Evolutionary conservation across 2,329 filamentous ascomycete genomes (phyloP).

Genomic region (Myrmaecium sp.): DNA sequence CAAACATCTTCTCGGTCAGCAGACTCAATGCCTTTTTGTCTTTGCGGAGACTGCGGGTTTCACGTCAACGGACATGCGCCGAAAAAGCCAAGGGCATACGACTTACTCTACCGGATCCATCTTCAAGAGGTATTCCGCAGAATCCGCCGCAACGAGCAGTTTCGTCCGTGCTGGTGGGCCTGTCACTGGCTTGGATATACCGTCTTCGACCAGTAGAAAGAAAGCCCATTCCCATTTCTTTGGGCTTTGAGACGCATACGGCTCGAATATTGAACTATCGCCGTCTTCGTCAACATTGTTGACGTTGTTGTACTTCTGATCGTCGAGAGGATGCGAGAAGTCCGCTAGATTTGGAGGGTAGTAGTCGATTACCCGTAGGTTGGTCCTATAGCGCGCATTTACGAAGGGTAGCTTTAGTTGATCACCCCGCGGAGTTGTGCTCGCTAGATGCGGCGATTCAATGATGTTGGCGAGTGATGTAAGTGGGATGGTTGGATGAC

Average conservation of each 20-base stretch:
- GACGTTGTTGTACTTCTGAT: conserved; percentile 23
- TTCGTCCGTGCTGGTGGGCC: conserved; percentile 36
- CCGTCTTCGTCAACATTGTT: conserved; percentile 30
- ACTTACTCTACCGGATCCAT: conserved; percentile 39
- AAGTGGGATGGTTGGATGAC: neutral
- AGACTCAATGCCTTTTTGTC: conserved; percentile 30
- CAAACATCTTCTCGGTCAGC: conserved; percentile 55
- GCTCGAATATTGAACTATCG: conserved; percentile 13
- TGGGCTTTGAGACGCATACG: conserved; percentile 9
- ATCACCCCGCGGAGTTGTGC: conserved; percentile 15
- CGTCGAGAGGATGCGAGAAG: conserved; percentile 39
- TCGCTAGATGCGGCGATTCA: conserved; percentile 26
- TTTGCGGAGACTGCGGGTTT: conserved; percentile 34
- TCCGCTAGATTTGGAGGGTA: conserved; percentile 52
- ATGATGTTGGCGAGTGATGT: conserved; percentile 28
- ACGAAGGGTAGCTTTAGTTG: conserved; percentile 48
- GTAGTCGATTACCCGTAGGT: conserved; percentile 70
- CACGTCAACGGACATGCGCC: neutral
- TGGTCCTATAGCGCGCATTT: conserved; percentile 52
- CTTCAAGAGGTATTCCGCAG: conserved; percentile 39
- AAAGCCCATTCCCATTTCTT: conserved; percentile 69
- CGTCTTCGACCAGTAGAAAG: conserved; percentile 60
- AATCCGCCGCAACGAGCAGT: conserved; percentile 46
- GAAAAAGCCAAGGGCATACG: conserved; percentile 5
- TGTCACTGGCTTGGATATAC: conserved; percentile 17